Evolutionary conservation across 2,329 filamentous ascomycete genomes (phyloP).

Genomic region (Dothistroma pini): DNA sequence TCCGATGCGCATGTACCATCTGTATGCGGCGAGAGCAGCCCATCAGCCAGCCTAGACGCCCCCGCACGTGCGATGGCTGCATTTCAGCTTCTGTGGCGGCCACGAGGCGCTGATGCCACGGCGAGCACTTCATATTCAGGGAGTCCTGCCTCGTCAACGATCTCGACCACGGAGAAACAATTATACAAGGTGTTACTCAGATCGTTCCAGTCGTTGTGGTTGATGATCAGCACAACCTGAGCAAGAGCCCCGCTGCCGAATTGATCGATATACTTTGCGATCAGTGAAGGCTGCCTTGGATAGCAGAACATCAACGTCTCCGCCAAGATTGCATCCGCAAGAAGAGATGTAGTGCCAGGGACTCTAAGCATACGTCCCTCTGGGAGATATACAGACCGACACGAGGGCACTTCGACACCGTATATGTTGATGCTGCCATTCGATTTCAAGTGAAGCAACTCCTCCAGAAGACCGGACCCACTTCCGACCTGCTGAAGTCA

Average conservation of each 20-base stretch:
- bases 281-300: conserved; percentile 46
- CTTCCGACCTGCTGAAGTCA: conserved; percentile 41
- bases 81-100: conserved; percentile 3
- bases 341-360: conserved; percentile 43
- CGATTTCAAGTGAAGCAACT: conserved; percentile 40
- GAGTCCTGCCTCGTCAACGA: conserved; percentile 14
- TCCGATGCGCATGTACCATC: background rate
- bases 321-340: conserved; percentile 41
- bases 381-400: conserved; percentile 46
- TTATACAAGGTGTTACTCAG: conserved; percentile 10
- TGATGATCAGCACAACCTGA: conserved; percentile 43
- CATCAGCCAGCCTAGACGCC: background rate
- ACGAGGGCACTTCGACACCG: conserved; percentile 49
- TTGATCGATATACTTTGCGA: conserved; percentile 44
- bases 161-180: conserved; percentile 13
- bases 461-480: conserved; percentile 49
- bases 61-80: background rate
- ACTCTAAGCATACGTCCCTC: conserved; percentile 43
- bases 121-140: conserved; percentile 23
- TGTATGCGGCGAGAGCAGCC: background rate
- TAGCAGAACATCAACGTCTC: conserved; percentile 53
- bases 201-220: conserved; percentile 41
- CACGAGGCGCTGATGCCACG: conserved; percentile 15
- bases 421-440: conserved; percentile 34
- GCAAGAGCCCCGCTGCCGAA: conserved; percentile 32